Percentiles rank a stretch among this genome's conserved stretches.
Conservation (phyloP, 495 filamentous ascomycete species). For the Peziza echinospora region DNA sequence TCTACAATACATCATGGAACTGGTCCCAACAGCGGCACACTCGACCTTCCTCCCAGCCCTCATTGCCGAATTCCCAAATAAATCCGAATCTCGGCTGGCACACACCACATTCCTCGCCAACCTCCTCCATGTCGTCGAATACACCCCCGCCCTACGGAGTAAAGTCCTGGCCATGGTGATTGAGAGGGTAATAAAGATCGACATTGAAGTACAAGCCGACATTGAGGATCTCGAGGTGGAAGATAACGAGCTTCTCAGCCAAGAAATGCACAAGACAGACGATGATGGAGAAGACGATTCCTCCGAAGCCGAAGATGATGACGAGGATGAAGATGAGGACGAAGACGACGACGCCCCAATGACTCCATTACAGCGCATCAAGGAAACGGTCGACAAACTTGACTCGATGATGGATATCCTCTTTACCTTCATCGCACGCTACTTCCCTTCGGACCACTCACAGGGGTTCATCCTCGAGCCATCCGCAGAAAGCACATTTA, state of each 20-base stretch:
- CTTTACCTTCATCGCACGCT: conserved; percentile 56
- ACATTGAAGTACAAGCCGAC: conserved; percentile 84
- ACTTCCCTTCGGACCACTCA: conserved; percentile 34
- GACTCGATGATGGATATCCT: conserved; percentile 78
- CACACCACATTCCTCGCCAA: conserved; percentile 64
- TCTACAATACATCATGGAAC: conserved; percentile 49
- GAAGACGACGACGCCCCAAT: conserved; percentile 25
- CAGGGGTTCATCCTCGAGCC: conserved; percentile 18
- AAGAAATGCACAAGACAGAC: conserved; percentile 13
- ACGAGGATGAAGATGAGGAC: conserved; percentile 37
- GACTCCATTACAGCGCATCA: conserved; percentile 37
- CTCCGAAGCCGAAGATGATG: conserved; percentile 32
- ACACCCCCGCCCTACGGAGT: conserved; percentile 56
- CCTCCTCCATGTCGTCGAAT: conserved; percentile 47
- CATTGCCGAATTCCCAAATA: conserved; percentile 45
- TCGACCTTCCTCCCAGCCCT: conserved; percentile 43
- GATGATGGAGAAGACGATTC: conserved; percentile 26
- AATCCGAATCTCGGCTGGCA: conserved; percentile 44
- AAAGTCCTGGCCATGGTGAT: conserved; percentile 69
- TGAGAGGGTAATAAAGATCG: conserved; percentile 68
- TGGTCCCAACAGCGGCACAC: conserved; percentile 54
- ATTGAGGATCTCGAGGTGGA: conserved; percentile 68
- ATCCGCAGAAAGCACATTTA: conserved; percentile 27
- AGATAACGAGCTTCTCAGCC: conserved; percentile 28
- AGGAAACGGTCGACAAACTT: conserved; percentile 68